These are phyloP conservation scores for Globisporangium iwayamae DNA, from an alignment of 352 stramenopile genomes.

Conservation along the genomic window DNA sequence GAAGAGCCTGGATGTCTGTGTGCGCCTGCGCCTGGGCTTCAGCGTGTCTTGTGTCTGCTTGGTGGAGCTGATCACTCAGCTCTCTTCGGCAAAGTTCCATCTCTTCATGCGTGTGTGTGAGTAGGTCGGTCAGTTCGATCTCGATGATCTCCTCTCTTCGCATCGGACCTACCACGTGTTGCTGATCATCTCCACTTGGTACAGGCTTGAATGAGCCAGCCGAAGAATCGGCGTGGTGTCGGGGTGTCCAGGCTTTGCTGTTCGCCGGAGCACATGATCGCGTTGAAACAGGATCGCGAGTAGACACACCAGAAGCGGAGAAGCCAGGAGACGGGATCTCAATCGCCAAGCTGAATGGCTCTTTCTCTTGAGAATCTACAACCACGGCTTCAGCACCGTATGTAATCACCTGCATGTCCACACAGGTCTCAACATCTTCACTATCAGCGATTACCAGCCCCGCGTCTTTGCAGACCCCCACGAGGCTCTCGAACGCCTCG, in stretches of 20 bases:
- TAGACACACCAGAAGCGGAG: background rate
- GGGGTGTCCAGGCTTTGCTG: background rate
- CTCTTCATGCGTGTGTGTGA: slow-evolving; percentile 33
- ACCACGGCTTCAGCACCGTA: no score
- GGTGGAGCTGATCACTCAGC: slow-evolving; percentile 20
- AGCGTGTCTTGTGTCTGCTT: slow-evolving; percentile 16
- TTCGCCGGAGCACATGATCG: background rate
- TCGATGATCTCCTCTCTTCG: slow-evolving; percentile 30
- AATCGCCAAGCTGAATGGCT: background rate
- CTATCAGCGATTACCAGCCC: background rate
- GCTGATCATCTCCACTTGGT: background rate
- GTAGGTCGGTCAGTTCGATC: slow-evolving; percentile 35
- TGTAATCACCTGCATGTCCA: no score
- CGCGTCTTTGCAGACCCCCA: slow-evolving; percentile 13
- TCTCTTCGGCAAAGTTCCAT: slow-evolving; percentile 19
- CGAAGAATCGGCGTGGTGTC: background rate
- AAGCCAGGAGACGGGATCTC: background rate
- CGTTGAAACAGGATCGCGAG: background rate
- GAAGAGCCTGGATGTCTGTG: slow-evolving; percentile 18
- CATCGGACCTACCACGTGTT: background rate
- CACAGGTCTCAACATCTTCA: background rate
- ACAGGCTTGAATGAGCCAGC: background rate
- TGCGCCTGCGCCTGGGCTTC: slow-evolving; percentile 17
- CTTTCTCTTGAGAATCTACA: background rate
- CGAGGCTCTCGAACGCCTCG: slow-evolving; percentile 21